Conservation (phyloP, 2,329 filamentous ascomycete species). For the Stachybotrys echinatus region DNA sequence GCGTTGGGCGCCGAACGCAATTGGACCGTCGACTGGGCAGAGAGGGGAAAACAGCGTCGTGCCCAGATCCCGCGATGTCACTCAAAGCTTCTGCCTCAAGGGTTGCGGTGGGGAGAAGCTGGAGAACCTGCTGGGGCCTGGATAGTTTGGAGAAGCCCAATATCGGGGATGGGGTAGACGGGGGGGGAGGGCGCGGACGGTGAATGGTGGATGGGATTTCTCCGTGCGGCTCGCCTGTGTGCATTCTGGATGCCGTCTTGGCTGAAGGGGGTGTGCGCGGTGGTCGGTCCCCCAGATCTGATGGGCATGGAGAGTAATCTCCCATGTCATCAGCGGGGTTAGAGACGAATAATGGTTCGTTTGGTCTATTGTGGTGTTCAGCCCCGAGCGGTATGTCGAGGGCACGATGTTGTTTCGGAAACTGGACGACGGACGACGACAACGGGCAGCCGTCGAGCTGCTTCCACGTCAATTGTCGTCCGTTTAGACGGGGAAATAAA, state of each 20-base stretch:
- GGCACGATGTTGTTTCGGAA: too few species aligned
- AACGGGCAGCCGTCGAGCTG: too few species aligned
- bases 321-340: too few species aligned
- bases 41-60: neutral
- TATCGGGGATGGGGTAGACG: neutral
- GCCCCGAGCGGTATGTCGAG: too few species aligned
- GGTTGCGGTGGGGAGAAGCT: neutral
- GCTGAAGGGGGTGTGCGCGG: too few species aligned
- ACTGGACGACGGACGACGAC: too few species aligned
- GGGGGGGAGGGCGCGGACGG: neutral
- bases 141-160: neutral
- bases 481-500: neutral
- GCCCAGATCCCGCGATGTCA: neutral
- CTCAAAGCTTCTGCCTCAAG: neutral
- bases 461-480: neutral
- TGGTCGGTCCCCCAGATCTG: too few species aligned
- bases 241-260: neutral
- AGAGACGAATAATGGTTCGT: too few species aligned
- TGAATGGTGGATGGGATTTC: slow-evolving; percentile 2
- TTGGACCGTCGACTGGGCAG: neutral
- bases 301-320: too few species aligned
- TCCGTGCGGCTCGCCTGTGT: neutral
- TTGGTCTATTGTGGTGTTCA: neutral
- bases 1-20: neutral
- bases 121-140: neutral